Evolutionary conservation across 345 rosid species (phyloP), one percentile per base, ranked within the genome.

Genomic region (Abelmoschus esculentus): DNA sequence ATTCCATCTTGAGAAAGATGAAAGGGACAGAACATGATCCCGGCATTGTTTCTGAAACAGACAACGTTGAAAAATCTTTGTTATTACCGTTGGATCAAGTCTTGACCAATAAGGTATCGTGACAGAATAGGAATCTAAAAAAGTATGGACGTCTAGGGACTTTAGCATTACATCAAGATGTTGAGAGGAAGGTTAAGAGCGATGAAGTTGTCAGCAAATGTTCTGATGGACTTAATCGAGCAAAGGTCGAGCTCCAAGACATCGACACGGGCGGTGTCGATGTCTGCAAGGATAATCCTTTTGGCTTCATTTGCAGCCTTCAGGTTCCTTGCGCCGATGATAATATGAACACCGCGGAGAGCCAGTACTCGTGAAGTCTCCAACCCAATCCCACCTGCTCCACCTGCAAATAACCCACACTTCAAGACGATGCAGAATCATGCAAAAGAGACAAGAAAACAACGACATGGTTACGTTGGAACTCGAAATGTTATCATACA

Each of bases 281-380:
- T 12, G 0, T 72, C 79, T 7, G 81, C 17, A 5, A 83, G 81
- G 38, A 89, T 80, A 4, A 40, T 36, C 14, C 71, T 66, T 72
- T 83, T 88, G 3, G 97, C 93, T 65, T 85, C 87, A 19, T 79
- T 82, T 12, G 89, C 96, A 67, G 93, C 89, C n/a, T 80, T 80
- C 75, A 83, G 9, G 85, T 90, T 91, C 79, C 98, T 88, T 28
- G 90, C 96, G 0, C 83, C 98, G 4, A 95, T 85, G 2, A 95
- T 79, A 6, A 91, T 93, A 73, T 80, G 98, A 9, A 87, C 99
- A 64, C 79, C 79, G 7, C 83, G 81, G 58, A 80, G 73, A 74
- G 88, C 91, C 74, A 95, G 59, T 9, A 95, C 96, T 83, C 96
- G 84, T 71, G 93, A 85, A 15, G 99, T 86, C 79, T 95, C 99